phyloP scores from a whole-genome alignment of 352 stramenopile species.

The Peronospora farinosa region DNA sequence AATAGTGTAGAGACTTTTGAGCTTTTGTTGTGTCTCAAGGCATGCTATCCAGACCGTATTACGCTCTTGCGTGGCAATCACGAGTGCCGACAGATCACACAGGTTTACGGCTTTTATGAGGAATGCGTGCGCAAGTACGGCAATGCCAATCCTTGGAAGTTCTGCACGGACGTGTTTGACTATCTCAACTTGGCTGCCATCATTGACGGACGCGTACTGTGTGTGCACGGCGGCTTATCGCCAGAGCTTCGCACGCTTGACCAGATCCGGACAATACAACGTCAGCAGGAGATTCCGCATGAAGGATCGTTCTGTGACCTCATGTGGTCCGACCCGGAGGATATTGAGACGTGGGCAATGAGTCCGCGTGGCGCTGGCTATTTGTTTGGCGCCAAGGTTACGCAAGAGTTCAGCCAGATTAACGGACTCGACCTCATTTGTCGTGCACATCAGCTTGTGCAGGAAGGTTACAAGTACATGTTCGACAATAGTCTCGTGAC shows the following conservation, averaged over 20 bases:
- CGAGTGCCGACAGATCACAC: slow-evolving; percentile 93
- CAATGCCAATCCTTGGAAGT: slow-evolving; percentile 93
- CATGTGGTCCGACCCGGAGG: slow-evolving; percentile 97
- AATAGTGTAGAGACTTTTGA: slow-evolving; percentile 89
- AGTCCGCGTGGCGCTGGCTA: slow-evolving; percentile 85
- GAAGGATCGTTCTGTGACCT: slow-evolving; percentile 96
- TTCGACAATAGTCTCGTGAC: slow-evolving; percentile 85
- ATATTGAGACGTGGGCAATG: slow-evolving; percentile 89
- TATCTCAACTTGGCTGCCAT: slow-evolving; percentile 92
- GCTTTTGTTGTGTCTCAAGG: slow-evolving; percentile 82
- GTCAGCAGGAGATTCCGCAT: slow-evolving; percentile 94
- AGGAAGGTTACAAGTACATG: slow-evolving; percentile 91
- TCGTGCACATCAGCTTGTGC: slow-evolving; percentile 84
- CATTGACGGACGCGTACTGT: slow-evolving; percentile 88
- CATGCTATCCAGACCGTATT: slow-evolving; percentile 83
- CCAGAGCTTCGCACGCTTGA: slow-evolving; percentile 93
- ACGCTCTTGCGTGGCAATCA: slow-evolving; percentile 86
- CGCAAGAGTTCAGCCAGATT: slow-evolving; percentile 88
- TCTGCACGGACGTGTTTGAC: slow-evolving; percentile 96
- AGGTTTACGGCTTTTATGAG: slow-evolving; percentile 97
- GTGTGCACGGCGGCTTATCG: slow-evolving; percentile 93
- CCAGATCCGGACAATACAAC: slow-evolving; percentile 93
- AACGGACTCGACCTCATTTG: slow-evolving; percentile 87
- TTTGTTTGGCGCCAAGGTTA: slow-evolving; percentile 84
- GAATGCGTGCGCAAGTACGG: slow-evolving; percentile 96